Evolutionary conservation across 1,139 yeast species (phyloP).

Genomic region (Debaryomyces fabryi): DNA sequence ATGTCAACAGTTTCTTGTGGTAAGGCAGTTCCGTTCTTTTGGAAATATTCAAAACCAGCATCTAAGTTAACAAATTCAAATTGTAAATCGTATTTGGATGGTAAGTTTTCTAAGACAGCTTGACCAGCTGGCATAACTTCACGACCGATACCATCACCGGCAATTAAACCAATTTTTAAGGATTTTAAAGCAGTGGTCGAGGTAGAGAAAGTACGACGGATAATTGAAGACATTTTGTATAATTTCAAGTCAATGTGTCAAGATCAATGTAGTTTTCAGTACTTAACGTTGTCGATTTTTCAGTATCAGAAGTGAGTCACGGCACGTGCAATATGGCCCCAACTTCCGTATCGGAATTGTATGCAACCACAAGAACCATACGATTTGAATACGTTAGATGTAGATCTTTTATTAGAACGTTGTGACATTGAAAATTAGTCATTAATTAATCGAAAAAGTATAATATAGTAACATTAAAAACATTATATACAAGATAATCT

Average conservation of each 20-base stretch:
- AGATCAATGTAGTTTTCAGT: not conserved
- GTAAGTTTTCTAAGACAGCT: conserved; percentile 80
- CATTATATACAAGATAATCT: conserved; percentile 3
- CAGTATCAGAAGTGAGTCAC: conserved; percentile 10
- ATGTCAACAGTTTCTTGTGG: conserved; percentile 88
- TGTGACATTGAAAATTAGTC: not conserved
- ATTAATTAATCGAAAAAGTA: not conserved
- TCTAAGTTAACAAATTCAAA: conserved; percentile 86
- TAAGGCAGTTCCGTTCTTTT: conserved; percentile 89
- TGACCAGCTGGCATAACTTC: conserved; percentile 97
- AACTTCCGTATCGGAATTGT: not conserved
- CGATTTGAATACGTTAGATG: not conserved
- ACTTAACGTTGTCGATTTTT: conserved; percentile 2
- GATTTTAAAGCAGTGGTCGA: conserved; percentile 35
- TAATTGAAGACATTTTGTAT: conserved; percentile 22
- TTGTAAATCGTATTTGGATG: conserved; percentile 69
- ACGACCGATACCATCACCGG: conserved; percentile 98
- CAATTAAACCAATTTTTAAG: conserved; percentile 66
- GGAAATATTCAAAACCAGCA: conserved; percentile 94
- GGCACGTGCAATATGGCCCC: conserved; percentile 7
- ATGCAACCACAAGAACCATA: not conserved
- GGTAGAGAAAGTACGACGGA: conserved; percentile 42
- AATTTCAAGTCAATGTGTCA: not conserved
- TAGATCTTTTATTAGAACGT: not conserved
- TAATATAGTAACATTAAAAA: conserved; percentile 1